Evolutionary conservation across 495 filamentous ascomycete genomes (phyloP), one percentile per base, ranked within the genome.

Genomic region (Penicillium psychrofluorescens): DNA sequence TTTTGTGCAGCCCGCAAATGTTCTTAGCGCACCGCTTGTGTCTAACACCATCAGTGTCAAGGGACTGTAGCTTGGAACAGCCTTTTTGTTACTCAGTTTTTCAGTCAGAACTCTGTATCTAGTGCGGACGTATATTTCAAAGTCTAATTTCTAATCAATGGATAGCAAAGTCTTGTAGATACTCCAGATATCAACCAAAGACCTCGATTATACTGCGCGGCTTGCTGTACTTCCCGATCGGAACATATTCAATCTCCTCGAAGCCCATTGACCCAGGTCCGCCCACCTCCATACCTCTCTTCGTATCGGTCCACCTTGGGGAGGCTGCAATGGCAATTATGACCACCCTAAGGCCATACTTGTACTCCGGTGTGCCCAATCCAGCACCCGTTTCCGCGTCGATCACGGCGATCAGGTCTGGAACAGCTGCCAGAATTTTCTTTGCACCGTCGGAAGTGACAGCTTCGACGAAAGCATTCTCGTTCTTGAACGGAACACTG

Each of bases 331-430:
- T 75, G 2, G 71, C 77, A 9, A 81, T 54, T 0, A 82, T 75
- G 10, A 68, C 64, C 6, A 83, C 78, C 37, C 74, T 58, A 35
- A 81, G 51, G 0, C 80, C 80, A 46, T 80, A 83, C 11, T 73
- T 56, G 55, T 77, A 83, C 51, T 85, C 80, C 1, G 78, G 72
- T 6, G 77, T 75, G 6, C 79, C 81, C 2, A 85, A 62, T 0
- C 77, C 76, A 38, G 73, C 70, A 27, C 80, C 80, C 29, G 75
- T 80, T 43, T 74, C 72, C 7, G 73, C 68, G 44, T 85, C 79
- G 22, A 85, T 68, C 8, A 83, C 70, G 7, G 70, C 61, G 45
- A 85, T 79, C 1, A 85, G 56, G 49, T 84, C 81, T 0, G 81
- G 79, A 11, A 80, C 78, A 2, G 75, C 68, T 0, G 79, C 78